Base-by-base conservation (phyloP, 345 rosid genomes). In the Pelargonium nanum region DNA sequence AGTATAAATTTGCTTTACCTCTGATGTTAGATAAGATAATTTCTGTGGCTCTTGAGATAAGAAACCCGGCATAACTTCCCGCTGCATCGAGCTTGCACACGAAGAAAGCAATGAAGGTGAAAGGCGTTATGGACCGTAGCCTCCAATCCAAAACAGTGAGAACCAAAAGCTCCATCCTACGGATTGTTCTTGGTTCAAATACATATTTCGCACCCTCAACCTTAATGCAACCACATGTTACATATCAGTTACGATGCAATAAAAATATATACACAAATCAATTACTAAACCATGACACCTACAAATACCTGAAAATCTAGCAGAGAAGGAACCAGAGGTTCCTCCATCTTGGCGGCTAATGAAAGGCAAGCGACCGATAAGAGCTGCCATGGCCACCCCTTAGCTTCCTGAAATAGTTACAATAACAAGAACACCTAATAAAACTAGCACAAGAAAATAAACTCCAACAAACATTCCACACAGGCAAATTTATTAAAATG, bases 301-400 rank as follows among this genome's bases (percentile, higher is more conserved):
- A 20, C 15, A 16, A 60, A 22, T 58, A 91, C 98, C 90, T 93
- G 99, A n/a, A 93, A 82, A 80, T 87, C 91, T 63, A 87, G 52
- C 19, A 89, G 84, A 64, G 74, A 68, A 68, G 97, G 99, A 85
- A 81, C 99, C 62, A 84, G 80, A 61, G 87, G 79, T 75, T 89
- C 99, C 96, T 93, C 99, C 97, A 93, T 85, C 74, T 93, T 93
- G 0, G 97, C 99, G 22, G 99, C 99, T 70, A 93, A 62, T 17
- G 99, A 93, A 83, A 93, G 69, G 82, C 99, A 93, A 60, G 97
- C 91, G 50, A 81, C 82, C 15, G 96, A 78, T 70, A 93, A 68
- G 60, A 93, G 99, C 61, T 93, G 99, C 88, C 80, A 62, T 61
- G 91, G 96, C 99, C 99, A 89, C 61, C 88, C 95, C 28, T 75